These are phyloP conservation scores for Dalbergia cultrata DNA, from an alignment of 306 rosid genomes.

Conservation along the genomic window DNA sequence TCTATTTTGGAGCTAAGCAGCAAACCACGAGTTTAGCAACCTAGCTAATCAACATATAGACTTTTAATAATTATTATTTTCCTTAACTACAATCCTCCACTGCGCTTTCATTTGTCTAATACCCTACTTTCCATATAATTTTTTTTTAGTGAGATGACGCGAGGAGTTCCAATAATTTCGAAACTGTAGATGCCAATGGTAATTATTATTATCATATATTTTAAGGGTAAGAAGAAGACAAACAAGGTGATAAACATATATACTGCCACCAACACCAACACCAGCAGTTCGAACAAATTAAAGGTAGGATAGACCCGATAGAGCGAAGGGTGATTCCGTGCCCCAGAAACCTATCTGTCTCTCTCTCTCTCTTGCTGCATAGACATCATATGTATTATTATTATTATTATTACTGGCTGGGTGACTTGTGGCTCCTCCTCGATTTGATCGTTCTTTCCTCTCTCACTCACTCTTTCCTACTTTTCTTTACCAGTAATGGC, in stretches of 20 bases:
- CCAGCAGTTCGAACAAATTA: too few relatives aligned
- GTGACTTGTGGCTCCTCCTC: constrained; percentile 63
- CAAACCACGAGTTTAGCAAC: too few relatives aligned
- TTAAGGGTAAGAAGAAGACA: constrained; percentile 45
- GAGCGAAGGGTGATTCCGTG: constrained; percentile 54
- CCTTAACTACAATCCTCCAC: too few relatives aligned
- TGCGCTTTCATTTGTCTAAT: background rate
- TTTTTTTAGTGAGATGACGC: too few relatives aligned
- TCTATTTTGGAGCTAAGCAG: constrained; percentile 5
- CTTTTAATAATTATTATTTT: too few relatives aligned
- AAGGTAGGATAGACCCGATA: too few relatives aligned
- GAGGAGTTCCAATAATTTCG: too few relatives aligned
- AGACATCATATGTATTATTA: too few relatives aligned
- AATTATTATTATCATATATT: background rate
- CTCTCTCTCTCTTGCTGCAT: background rate
- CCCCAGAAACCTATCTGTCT: constrained; percentile 37
- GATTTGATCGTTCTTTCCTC: constrained; percentile 71
- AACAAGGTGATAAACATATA: background rate
- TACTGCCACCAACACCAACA: too few relatives aligned
- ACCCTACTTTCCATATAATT: too few relatives aligned
- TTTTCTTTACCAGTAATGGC: constrained; percentile 68
- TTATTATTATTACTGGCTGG: background rate
- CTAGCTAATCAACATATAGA: background rate
- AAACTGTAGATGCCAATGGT: background rate
- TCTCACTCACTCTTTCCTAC: constrained; percentile 33